phyloP scores from a whole-genome alignment of 164 flowering plant genomes.

The Echeveria elegans region DNA sequence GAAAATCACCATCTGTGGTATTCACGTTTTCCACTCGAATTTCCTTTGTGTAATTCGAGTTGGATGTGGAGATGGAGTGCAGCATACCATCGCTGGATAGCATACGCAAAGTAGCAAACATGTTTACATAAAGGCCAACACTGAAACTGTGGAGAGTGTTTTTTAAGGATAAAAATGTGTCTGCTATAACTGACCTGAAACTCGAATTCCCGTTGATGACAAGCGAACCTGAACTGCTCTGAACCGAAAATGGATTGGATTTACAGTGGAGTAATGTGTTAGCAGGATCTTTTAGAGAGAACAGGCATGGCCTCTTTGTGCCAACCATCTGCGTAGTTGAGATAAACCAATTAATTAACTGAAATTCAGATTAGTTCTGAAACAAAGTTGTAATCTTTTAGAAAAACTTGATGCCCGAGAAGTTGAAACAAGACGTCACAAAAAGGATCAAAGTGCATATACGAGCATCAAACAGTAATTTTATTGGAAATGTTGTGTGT shows the following conservation, averaged over 20 bases:
- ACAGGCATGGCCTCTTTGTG: conserved; percentile 59
- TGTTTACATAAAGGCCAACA: not conserved
- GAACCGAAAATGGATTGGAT: conserved; percentile 16
- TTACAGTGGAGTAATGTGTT: conserved; percentile 25
- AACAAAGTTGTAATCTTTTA: too few relatives aligned
- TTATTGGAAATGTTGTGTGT: too few relatives aligned
- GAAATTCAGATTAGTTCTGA: too few relatives aligned
- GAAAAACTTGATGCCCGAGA: conserved; percentile 14
- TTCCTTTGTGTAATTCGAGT: conserved; percentile 13
- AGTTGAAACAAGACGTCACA: too few relatives aligned
- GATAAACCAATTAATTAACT: too few relatives aligned
- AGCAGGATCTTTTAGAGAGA: conserved; percentile 33
- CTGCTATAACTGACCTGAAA: conserved; percentile 22
- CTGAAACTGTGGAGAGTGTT: not conserved
- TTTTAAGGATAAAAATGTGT: not conserved
- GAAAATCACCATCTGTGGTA: conserved; percentile 24
- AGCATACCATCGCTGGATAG: too few relatives aligned
- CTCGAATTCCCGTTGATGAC: too few relatives aligned
- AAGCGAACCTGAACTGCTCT: conserved; percentile 21
- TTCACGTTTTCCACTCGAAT: conserved; percentile 17
- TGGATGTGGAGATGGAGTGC: too few relatives aligned
- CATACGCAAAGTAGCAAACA: conserved; percentile 4
- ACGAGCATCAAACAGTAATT: too few relatives aligned
- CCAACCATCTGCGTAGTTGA: conserved; percentile 44
- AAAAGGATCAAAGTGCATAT: too few relatives aligned